A percentile compares a stretch with the other conserved stretches of the same genome.
Conservation (phyloP, 805 yeast species). For the Wickerhamomyces mucosus region DNA sequence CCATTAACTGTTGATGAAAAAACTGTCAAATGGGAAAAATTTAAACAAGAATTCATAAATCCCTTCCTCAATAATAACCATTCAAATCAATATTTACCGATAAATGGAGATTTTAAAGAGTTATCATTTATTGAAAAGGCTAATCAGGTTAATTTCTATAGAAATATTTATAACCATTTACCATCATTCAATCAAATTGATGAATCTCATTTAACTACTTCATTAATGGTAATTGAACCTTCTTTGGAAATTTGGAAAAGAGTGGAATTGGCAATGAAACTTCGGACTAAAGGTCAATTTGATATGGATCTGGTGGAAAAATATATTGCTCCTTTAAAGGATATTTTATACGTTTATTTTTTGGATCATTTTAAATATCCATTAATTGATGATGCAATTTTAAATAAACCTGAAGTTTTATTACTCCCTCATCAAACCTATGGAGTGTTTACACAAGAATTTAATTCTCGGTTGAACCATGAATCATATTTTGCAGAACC, state of each 20-base stretch:
- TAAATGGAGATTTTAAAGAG: background rate
- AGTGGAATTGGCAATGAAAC: conserved; percentile 20
- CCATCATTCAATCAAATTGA: conserved; percentile 25
- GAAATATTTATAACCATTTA: conserved; percentile 27
- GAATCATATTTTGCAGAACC: conserved; percentile 34
- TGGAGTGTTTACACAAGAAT: conserved; percentile 43
- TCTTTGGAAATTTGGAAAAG: conserved; percentile 16
- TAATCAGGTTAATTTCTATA: conserved; percentile 10
- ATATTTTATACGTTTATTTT: conserved; percentile 10
- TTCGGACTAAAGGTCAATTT: conserved; percentile 27
- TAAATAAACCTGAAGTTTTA: conserved; percentile 18
- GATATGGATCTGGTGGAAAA: conserved; percentile 46
- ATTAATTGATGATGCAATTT: conserved; percentile 6
- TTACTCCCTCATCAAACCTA: conserved; percentile 43
- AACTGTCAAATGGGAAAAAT: conserved; percentile 7
- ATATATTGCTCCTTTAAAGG: conserved; percentile 18
- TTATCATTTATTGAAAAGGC: conserved; percentile 3
- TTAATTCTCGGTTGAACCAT: conserved; percentile 28
- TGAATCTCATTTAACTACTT: conserved; percentile 27
- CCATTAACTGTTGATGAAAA: conserved; percentile 15
- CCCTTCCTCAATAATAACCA: conserved; percentile 2
- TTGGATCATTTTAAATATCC: conserved; percentile 4
- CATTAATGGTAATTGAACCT: conserved; percentile 56
- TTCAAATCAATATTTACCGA: background rate
- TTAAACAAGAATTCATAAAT: conserved; percentile 3